Base-by-base conservation (phyloP, 176 grass and related monocot species). In the Pontederia paniculata region DNA sequence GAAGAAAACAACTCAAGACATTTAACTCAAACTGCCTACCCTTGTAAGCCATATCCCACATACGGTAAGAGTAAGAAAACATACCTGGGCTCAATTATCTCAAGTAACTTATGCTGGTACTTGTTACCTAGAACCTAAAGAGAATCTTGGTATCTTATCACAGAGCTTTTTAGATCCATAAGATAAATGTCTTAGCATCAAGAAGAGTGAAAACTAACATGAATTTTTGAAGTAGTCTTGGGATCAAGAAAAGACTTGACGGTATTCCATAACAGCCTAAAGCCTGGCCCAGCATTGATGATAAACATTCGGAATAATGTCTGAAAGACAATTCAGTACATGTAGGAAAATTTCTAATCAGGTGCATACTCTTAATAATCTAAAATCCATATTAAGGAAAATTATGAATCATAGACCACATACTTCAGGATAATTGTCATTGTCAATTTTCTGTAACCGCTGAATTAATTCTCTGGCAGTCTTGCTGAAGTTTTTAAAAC, bases 401-500 rank as follows among this genome's bases (percentile, higher is more conserved):
- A 16, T 5, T 16, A 5, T 16, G 4, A 50, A 50, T 50, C 13
- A 50, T 5, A 50, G n/a, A 16, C 48, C 48, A n/a, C 48, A 50
- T 17, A 50, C 48, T 17, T 50, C 48, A 50, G 48, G 48, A 17
- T 50, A 50, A 17, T 50, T 50, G 15, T 50, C 48, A 50, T 50
- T 50, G 48, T 50, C 48, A 15, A 50, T 50, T 50, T 50, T 50
- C 48, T 50, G 48, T 17, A 50, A 50, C 12, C 48, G 13, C n/a
- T 50, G 48, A 50, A 50, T 50, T 50, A 50, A 17, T 50, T 50
- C 48, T 50, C 48, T 50, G 48, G 48, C 48, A 16, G 48, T 50
- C 48, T 50, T 50, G 48, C 48, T 50, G 48, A 50, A 50, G n/a
- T 50, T 50, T 50, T 50, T 50, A 6, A 50, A 50, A 50, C 48